Percentiles rank a stretch among this genome's conserved stretches.
phyloP scores from a whole-genome alignment of 495 filamentous ascomycete species.

The Talaromyces ruber region DNA sequence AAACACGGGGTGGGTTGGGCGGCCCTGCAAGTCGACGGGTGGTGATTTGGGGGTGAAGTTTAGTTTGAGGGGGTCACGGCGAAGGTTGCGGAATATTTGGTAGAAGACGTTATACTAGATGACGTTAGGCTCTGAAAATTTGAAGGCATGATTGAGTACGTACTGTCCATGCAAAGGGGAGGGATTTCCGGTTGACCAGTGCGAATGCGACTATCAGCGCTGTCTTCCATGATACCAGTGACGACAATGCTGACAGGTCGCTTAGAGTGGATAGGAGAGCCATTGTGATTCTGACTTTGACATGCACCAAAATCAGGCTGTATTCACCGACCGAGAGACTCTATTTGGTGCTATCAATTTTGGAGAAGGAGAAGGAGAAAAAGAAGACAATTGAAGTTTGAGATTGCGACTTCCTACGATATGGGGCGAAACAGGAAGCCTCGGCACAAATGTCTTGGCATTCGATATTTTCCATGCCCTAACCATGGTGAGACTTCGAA shows the following conservation, averaged over 20 bases:
- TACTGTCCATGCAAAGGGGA: conserved; percentile 59
- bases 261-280: conserved; percentile 1
- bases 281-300: neutral
- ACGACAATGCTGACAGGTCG: conserved; percentile 8
- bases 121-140: neutral
- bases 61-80: conserved; percentile 28
- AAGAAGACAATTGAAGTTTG: neutral
- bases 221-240: conserved; percentile 39
- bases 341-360: neutral
- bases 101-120: conserved; percentile 13
- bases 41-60: conserved; percentile 26
- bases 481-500: too few species aligned
- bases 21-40: conserved; percentile 20
- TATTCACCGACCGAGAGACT: neutral
- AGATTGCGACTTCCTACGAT: neutral
- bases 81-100: conserved; percentile 41
- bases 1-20: conserved; percentile 45
- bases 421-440: neutral
- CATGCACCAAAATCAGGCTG: neutral
- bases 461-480: neutral
- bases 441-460: neutral
- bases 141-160: conserved; percentile 16
- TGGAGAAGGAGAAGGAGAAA: neutral
- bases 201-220: conserved; percentile 44
- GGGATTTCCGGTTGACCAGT: conserved; percentile 50